Percentiles rank a stretch among this genome's conserved stretches.
phyloP scores from a whole-genome alignment of 345 rosid genomes.

The Sisymbrium irio region DNA sequence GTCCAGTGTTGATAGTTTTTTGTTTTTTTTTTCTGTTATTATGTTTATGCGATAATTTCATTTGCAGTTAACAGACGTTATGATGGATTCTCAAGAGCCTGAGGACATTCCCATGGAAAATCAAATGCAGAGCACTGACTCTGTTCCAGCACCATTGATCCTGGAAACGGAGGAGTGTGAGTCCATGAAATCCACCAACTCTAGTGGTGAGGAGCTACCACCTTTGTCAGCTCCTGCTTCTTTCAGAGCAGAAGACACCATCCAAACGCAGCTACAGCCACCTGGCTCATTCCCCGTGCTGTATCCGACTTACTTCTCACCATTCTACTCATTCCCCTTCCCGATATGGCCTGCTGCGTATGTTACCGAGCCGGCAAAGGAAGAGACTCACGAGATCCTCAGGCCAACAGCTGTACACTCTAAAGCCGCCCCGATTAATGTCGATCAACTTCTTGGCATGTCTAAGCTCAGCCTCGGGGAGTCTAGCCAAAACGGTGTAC shows the following conservation, averaged over 20 bases:
- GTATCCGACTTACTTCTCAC: slow-evolving; percentile 64
- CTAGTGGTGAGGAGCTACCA: slow-evolving; percentile 46
- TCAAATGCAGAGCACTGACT: slow-evolving; percentile 37
- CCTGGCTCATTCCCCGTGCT: slow-evolving; percentile 58
- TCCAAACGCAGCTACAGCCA: slow-evolving; percentile 7
- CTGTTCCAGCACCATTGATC: slow-evolving; percentile 47
- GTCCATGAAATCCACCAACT: slow-evolving; percentile 82
- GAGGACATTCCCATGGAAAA: slow-evolving; percentile 40
- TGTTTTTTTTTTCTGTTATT: neutral
- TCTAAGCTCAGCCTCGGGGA: slow-evolving; percentile 75
- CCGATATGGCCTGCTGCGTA: slow-evolving; percentile 63
- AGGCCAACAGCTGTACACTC: slow-evolving; percentile 78
- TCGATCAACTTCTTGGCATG: slow-evolving; percentile 81
- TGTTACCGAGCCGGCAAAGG: slow-evolving; percentile 36
- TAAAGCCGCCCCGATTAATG: slow-evolving; percentile 65
- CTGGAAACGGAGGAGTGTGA: slow-evolving; percentile 69
- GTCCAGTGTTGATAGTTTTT: neutral
- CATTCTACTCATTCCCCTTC: slow-evolving; percentile 55
- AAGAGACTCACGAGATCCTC: slow-evolving; percentile 55
- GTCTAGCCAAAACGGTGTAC: slow-evolving; percentile 39
- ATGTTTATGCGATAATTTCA: neutral
- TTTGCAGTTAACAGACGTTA: slow-evolving; percentile 36
- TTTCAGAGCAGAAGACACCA: slow-evolving; percentile 1
- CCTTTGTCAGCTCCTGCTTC: neutral
- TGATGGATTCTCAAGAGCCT: slow-evolving; percentile 53